Base-by-base conservation (phyloP, 345 rosid genomes). In the Lumnitzera littorea region DNA sequence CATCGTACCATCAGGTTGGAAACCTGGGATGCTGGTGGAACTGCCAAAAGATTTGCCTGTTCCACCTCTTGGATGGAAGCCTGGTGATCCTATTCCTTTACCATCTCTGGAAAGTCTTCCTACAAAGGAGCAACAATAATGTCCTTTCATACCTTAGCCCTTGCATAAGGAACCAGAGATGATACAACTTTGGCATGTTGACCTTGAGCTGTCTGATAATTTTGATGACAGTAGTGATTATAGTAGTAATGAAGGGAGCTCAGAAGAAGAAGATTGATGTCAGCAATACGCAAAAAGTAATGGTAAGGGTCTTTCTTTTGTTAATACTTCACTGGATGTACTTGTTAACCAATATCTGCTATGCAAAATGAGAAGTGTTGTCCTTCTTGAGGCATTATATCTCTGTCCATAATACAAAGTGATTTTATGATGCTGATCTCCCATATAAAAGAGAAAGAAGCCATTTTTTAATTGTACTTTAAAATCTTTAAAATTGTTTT, bases 11-110 rank as follows among this genome's bases (percentile, higher is more conserved):
- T 67, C 96, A 0, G 99, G 96, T 11, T 94, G 99, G 99, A 88
- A 88, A 65, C 97, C 95, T 0, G 97, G 96, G 61, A 90, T 87
- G 97, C 96, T 97, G 0, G 95, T 94, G 67, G 87, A 79, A 61
- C 68, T 92, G 71, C 91, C 92, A 0, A 79, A 62, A 36, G 81
- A 85, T 74, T 72, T 90, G 70, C 90, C 88, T 13, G 66, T 78
- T 61, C 91, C 87, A 0, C 96, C 96, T 6, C 95, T 91, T 11
- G 98, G 96, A 66, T 87, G 94, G 96, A 89, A 89, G 76, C 96
- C 89, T 5, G 98, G 96, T 61, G 96, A 89, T 51, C 91, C 87
- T 0, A 77, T 85, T n/a, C 60, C 88, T 12, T 76, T 88, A 65
- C 91, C 91, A 10, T 91, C 90, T 0, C 48, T 85, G 63, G 97